Evolutionary conservation across 1,284 basidiomycete species (phyloP).

Genomic region (Ganoderma boninense): DNA sequence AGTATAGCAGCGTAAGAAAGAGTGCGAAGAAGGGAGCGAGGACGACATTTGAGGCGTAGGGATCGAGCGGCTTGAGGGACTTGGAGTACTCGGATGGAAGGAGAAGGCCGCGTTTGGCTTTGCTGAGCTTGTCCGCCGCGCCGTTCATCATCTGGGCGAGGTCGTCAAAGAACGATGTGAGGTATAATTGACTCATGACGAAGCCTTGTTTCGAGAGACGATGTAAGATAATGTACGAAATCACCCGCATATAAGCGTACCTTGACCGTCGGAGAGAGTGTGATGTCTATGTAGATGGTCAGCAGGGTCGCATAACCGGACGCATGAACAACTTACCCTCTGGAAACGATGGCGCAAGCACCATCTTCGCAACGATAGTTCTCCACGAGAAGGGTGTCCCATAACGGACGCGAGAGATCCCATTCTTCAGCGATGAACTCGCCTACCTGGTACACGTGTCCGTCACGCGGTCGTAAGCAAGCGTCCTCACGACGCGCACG

Average conservation of each 20-base stretch:
- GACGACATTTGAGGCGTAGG: constrained; percentile 22
- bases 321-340: constrained; percentile 32
- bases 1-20: constrained; percentile 36
- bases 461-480: neutral
- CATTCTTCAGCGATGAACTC: constrained; percentile 42
- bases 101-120: constrained; percentile 31
- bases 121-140: constrained; percentile 26
- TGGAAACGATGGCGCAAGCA: constrained; percentile 37
- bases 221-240: neutral
- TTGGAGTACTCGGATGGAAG: constrained; percentile 36
- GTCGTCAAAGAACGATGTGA: constrained; percentile 41
- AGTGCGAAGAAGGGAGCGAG: constrained; percentile 32
- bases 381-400: constrained; percentile 40
- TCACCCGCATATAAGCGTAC: constrained; percentile 14
- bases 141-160: constrained; percentile 34
- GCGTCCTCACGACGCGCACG: too few relatives aligned
- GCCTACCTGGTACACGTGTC: constrained; percentile 33
- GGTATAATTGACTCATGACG: constrained; percentile 42
- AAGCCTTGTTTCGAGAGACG: constrained; percentile 26
- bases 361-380: constrained; percentile 42
- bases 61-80: constrained; percentile 34
- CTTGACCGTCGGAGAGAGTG: constrained; percentile 40
- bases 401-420: constrained; percentile 40
- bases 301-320: neutral
- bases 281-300: constrained; percentile 34